phyloP scores from a whole-genome alignment of 768 basidiomycete genomes.

The Hypsizygus marmoreus region DNA sequence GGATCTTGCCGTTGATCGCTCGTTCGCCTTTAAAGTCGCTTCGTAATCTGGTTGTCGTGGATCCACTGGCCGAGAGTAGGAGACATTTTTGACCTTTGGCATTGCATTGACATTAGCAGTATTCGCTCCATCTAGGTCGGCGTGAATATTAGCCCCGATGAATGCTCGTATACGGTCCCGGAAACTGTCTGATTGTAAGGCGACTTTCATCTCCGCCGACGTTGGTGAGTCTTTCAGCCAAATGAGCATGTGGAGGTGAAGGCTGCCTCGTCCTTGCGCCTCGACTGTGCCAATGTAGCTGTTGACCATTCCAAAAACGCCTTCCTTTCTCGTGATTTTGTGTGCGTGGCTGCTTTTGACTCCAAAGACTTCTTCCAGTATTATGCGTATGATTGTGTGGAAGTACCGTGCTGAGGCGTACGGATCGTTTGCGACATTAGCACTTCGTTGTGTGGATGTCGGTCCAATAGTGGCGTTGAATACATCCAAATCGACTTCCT shows the following conservation, averaged over 20 bases:
- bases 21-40: conserved; percentile 4
- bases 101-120: conserved; percentile 14
- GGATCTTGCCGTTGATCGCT: conserved; percentile 23
- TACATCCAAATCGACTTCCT: conserved; percentile 42
- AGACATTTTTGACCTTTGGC: conserved; percentile 18
- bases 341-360: conserved; percentile 19
- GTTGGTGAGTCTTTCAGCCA: conserved; percentile 36
- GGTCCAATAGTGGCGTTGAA: conserved; percentile 32
- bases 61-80: conserved; percentile 37
- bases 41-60: conserved; percentile 24
- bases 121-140: conserved; percentile 26
- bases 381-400: conserved; percentile 29
- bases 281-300: conserved; percentile 41
- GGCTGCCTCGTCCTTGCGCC: conserved; percentile 40
- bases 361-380: conserved; percentile 35
- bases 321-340: conserved; percentile 18
- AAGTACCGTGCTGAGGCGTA: conserved; percentile 45
- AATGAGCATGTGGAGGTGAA: conserved; percentile 42
- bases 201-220: conserved; percentile 15
- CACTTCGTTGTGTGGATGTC: conserved; percentile 9
- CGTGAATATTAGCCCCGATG: conserved; percentile 32
- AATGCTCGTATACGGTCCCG: conserved; percentile 23
- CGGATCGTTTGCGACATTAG: conserved; percentile 38
- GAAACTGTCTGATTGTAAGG: conserved; percentile 28
- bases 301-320: conserved; percentile 32